These are phyloP conservation scores for Leptographium lundbergii DNA, from an alignment of 2,329 filamentous ascomycete species.

Conservation along the genomic window DNA sequence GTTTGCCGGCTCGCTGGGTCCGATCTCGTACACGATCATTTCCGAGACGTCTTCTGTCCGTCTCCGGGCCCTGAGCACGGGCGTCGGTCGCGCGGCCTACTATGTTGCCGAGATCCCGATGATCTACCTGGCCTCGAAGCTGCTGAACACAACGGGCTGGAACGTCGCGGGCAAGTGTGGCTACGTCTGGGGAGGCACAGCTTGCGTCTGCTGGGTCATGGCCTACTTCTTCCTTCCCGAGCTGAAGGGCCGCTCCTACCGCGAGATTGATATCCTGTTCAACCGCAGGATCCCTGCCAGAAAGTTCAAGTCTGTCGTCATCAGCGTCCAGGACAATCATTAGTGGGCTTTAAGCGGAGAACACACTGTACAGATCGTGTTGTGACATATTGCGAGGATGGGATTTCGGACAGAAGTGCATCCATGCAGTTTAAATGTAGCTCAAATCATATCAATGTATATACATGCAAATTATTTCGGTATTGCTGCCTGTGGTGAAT, in stretches of 20 bases:
- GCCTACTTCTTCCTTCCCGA: slow-evolving; percentile 39
- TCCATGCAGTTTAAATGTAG: no score
- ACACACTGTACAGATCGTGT: not conserved
- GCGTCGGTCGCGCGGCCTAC: slow-evolving; percentile 18
- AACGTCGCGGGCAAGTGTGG: slow-evolving; percentile 42
- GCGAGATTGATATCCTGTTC: slow-evolving; percentile 51
- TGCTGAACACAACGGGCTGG: slow-evolving; percentile 23
- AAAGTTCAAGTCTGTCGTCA: slow-evolving; percentile 38
- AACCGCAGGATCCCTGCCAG: slow-evolving; percentile 39
- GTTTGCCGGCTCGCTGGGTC: slow-evolving; percentile 41
- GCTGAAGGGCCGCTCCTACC: slow-evolving; percentile 45
- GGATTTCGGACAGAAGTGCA: no score
- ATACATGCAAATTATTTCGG: no score
- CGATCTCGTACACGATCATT: slow-evolving; percentile 26
- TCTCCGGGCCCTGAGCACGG: slow-evolving; percentile 21
- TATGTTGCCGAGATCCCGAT: slow-evolving; percentile 17
- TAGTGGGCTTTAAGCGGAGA: slow-evolving; percentile 22
- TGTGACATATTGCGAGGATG: no score
- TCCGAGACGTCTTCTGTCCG: slow-evolving; percentile 25
- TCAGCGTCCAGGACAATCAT: slow-evolving; percentile 50
- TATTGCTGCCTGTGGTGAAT: no score
- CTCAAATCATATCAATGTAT: no score
- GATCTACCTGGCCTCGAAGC: slow-evolving; percentile 19
- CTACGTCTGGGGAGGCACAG: slow-evolving; percentile 47
- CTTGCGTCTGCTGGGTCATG: slow-evolving; percentile 37